Conservation (phyloP, 257 asterid genomes). For the Rehmannia glutinosa region DNA sequence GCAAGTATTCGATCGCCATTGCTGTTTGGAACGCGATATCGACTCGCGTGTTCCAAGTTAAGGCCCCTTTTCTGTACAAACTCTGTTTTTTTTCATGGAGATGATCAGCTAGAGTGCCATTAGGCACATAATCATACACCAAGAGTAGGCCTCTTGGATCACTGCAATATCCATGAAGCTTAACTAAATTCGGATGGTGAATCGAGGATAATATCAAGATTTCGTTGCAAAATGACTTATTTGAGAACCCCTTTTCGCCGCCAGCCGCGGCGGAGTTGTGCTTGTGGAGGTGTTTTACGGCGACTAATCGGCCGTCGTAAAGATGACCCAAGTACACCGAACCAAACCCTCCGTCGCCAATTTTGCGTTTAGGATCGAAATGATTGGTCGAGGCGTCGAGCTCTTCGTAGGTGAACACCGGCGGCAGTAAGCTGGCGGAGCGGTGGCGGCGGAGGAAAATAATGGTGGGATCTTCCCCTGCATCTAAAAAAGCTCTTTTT, state of each 20-base stretch:
- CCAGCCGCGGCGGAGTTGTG: slow-evolving; percentile 36
- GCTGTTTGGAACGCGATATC: slow-evolving; percentile 81
- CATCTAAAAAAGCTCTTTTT: slow-evolving; percentile 16
- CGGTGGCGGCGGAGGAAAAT: slow-evolving; percentile 83
- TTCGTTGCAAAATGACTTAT: slow-evolving; percentile 85
- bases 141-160: slow-evolving; percentile 91
- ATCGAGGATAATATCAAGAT: slow-evolving; percentile 80
- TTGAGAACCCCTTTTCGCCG: slow-evolving; percentile 54
- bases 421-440: slow-evolving; percentile 80
- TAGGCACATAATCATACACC: slow-evolving; percentile 84
- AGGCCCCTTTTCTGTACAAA: slow-evolving; percentile 29
- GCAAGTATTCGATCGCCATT: slow-evolving; percentile 77
- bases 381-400: slow-evolving; percentile 68
- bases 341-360: slow-evolving; percentile 97
- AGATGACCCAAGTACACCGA: slow-evolving; percentile 86
- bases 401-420: slow-evolving; percentile 84
- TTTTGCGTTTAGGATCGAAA: slow-evolving; percentile 75
- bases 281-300: slow-evolving; percentile 87
- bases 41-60: slow-evolving; percentile 67
- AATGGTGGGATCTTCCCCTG: slow-evolving; percentile 74
- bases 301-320: slow-evolving; percentile 57
- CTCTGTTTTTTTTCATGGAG: slow-evolving; percentile 61
- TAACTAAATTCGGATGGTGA: slow-evolving; percentile 74
- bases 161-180: slow-evolving; percentile 91
- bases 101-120: slow-evolving; percentile 87